Conservation (phyloP, 768 basidiomycete genomes). For the Paxillus ammoniavirescens region DNA sequence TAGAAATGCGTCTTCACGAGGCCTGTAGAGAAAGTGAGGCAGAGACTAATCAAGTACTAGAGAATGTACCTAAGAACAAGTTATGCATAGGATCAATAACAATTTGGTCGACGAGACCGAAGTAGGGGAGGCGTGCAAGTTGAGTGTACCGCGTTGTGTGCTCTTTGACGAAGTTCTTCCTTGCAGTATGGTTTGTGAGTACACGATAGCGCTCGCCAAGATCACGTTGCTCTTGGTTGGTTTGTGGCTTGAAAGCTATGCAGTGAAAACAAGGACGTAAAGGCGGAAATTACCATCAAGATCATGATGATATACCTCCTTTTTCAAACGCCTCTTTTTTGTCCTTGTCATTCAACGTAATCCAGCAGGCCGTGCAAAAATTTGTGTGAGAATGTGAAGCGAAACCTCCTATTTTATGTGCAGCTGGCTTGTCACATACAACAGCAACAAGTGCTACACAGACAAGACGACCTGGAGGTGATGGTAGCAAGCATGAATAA, state of each 20-base stretch:
- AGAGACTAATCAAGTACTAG: too few relatives aligned
- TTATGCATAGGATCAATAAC: slow-evolving; percentile 40
- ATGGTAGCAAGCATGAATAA: too few relatives aligned
- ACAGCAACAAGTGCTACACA: slow-evolving; percentile 34
- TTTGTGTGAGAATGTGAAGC: slow-evolving; percentile 30
- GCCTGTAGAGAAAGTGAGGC: too few relatives aligned
- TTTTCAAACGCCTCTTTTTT: too few relatives aligned
- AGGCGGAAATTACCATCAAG: not conserved
- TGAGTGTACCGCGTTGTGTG: slow-evolving; percentile 8
- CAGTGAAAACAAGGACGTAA: not conserved
- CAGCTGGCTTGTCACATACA: slow-evolving; percentile 39
- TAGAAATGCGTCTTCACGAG: slow-evolving; percentile 10
- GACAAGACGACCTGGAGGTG: slow-evolving; percentile 9
- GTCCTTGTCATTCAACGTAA: too few relatives aligned
- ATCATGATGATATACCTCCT: too few relatives aligned
- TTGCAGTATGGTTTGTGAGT: not conserved
- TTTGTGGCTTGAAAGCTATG: not conserved
- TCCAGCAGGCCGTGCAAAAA: slow-evolving; percentile 32
- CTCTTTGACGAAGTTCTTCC: slow-evolving; percentile 2
- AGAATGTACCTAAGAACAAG: slow-evolving; percentile 26
- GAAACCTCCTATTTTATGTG: slow-evolving; percentile 33
- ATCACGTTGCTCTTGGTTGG: not conserved
- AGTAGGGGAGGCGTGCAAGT: slow-evolving; percentile 34
- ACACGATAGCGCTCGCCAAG: not conserved
- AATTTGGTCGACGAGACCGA: slow-evolving; percentile 24